phyloP scores from a whole-genome alignment of 1,284 basidiomycete species.

The Rhodotorula mucilaginosa region DNA sequence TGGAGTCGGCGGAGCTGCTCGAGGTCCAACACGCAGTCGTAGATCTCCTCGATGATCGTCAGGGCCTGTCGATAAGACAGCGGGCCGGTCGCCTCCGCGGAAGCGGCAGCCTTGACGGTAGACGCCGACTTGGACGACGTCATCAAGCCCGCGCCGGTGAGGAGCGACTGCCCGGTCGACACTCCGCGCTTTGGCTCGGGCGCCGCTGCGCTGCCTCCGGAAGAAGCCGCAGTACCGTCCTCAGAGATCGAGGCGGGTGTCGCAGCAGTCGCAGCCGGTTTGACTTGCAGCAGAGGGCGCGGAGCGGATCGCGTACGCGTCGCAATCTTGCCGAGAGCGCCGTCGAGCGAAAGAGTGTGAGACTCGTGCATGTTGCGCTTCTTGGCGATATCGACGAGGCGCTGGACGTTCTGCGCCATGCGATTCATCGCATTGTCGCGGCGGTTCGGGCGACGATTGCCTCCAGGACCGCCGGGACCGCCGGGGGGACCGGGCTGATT shows the following conservation, averaged over 20 bases:
- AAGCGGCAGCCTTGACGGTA: not conserved
- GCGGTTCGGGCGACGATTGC: constrained; percentile 7
- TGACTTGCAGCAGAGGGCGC: constrained; percentile 87
- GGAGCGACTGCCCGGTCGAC: constrained; percentile 30
- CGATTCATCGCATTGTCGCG: constrained; percentile 92
- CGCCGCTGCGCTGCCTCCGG: not conserved
- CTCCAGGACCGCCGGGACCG: not conserved
- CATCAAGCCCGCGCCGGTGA: constrained; percentile 33
- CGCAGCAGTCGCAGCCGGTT: constrained; percentile 46
- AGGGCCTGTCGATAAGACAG: constrained; percentile 74
- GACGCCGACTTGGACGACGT: constrained; percentile 1
- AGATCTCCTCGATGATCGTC: constrained; percentile 78
- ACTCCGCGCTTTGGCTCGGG: constrained; percentile 5
- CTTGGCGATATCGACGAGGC: constrained; percentile 86
- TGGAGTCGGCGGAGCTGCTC: constrained; percentile 83
- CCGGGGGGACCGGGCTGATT: constrained; percentile 1
- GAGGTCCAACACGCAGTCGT: constrained; percentile 76
- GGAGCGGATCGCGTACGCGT: constrained; percentile 91
- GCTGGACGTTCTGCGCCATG: constrained; percentile 95
- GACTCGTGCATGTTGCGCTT: constrained; percentile 52
- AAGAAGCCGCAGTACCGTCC: not conserved
- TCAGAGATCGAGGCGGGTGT: not conserved
- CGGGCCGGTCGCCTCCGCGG: constrained; percentile 48
- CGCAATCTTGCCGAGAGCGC: constrained; percentile 90
- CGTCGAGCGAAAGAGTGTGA: constrained; percentile 64